These are phyloP conservation scores for Pichia eremophila DNA, from an alignment of 805 yeast genomes.

Conservation along the genomic window DNA sequence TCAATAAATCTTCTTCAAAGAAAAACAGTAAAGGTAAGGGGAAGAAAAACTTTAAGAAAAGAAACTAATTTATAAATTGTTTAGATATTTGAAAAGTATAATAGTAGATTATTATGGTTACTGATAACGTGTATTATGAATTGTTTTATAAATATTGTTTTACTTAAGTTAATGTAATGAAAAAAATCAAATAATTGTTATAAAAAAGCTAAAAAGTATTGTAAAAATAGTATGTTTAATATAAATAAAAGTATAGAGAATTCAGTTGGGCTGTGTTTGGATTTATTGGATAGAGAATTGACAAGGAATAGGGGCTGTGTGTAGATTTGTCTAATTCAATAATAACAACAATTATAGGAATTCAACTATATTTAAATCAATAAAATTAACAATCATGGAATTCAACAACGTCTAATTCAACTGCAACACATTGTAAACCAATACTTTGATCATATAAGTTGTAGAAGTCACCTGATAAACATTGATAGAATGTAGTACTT, in stretches of 20 bases:
- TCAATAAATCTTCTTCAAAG: constrained; percentile 23
- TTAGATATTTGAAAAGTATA: too few relatives aligned
- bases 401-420: constrained; percentile 50
- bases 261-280: too few relatives aligned
- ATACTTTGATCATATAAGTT: constrained; percentile 61
- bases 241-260: too few relatives aligned
- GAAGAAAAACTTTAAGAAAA: constrained; percentile 19
- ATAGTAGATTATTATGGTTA: too few relatives aligned
- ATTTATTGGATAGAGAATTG: neutral
- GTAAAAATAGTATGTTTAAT: too few relatives aligned
- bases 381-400: constrained; percentile 39
- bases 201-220: too few relatives aligned
- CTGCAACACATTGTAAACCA: constrained; percentile 55
- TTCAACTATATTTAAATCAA: too few relatives aligned
- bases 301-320: neutral
- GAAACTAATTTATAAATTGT: neutral
- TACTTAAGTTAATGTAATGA: too few relatives aligned
- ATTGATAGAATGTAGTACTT: constrained; percentile 57
- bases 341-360: too few relatives aligned
- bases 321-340: neutral
- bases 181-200: too few relatives aligned
- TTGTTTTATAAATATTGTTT: too few relatives aligned
- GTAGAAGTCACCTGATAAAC: constrained; percentile 69
- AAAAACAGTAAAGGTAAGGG: constrained; percentile 18
- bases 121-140: too few relatives aligned